These are phyloP conservation scores for Globisporangium spiculum DNA, from an alignment of 352 stramenopile genomes.

Conservation along the genomic window DNA sequence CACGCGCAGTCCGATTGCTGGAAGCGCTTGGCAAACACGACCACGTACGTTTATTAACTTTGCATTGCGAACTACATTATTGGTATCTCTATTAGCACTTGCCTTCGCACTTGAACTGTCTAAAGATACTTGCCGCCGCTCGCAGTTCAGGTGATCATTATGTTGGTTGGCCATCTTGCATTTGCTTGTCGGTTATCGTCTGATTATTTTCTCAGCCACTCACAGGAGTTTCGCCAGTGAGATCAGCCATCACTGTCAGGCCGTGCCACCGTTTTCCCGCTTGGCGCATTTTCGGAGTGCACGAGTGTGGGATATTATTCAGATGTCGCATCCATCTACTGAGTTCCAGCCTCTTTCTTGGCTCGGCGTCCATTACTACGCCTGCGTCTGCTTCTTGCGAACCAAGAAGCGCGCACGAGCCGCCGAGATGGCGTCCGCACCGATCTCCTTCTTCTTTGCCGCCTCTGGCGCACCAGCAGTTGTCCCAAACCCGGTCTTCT, in stretches of 20 bases:
- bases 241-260: not conserved
- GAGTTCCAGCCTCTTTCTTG: not conserved
- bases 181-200: not conserved
- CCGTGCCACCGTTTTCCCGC: not conserved
- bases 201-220: not conserved
- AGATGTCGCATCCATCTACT: slow-evolving; percentile 5
- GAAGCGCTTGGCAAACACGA: not conserved
- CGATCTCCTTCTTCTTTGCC: slow-evolving; percentile 18
- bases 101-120: not conserved
- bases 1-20: not conserved
- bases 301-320: not conserved
- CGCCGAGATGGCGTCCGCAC: slow-evolving; percentile 30
- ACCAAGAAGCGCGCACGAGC: slow-evolving; percentile 45
- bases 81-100: not conserved
- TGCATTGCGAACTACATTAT: not conserved
- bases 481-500: slow-evolving; percentile 1
- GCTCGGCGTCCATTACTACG: not conserved
- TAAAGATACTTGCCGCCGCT: not conserved
- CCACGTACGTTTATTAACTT: not conserved
- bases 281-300: not conserved
- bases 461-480: not conserved
- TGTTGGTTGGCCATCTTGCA: not conserved
- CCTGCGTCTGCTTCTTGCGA: slow-evolving; percentile 24
- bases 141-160: not conserved
- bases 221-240: not conserved